Evolutionary conservation across 1,284 basidiomycete species (phyloP).

Genomic region (Pseudozyma tsukubaensis): DNA sequence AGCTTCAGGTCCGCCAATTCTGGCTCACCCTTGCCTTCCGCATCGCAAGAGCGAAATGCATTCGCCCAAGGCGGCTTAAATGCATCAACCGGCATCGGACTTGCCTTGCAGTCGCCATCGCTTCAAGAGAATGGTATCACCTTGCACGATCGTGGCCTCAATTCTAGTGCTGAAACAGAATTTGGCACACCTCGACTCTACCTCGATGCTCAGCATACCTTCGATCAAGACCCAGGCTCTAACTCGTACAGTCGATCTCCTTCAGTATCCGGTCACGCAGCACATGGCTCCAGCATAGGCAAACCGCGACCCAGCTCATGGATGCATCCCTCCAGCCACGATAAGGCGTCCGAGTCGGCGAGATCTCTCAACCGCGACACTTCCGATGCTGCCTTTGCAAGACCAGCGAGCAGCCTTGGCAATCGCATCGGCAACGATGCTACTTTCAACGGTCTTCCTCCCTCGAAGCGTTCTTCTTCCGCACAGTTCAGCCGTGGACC

Average conservation of each 20-base stretch:
- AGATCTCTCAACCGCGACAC: conserved; percentile 5
- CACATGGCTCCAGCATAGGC: conserved; percentile 3
- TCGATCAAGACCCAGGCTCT: conserved; percentile 16
- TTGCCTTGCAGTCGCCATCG: conserved; percentile 28
- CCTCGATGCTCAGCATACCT: conserved; percentile 41
- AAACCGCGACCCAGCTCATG: conserved; percentile 40
- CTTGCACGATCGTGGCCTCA: conserved; percentile 16
- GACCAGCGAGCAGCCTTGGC: conserved; percentile 45
- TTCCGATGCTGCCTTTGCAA: conserved; percentile 6
- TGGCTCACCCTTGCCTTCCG: conserved; percentile 25
- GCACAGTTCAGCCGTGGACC: conserved; percentile 20
- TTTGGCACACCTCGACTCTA: conserved; percentile 44
- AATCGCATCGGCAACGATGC: conserved; percentile 13
- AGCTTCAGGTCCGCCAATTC: conserved; percentile 47
- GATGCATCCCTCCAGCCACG: conserved; percentile 42
- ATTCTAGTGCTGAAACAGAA: conserved; percentile 30
- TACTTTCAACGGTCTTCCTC: conserved; percentile 5
- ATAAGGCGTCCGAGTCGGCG: conserved; percentile 8
- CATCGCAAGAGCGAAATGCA: neutral
- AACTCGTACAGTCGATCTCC: conserved; percentile 16
- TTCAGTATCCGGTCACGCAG: neutral
- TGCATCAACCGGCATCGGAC: conserved; percentile 1
- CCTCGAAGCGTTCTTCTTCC: conserved; percentile 22
- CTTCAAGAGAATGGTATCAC: conserved; percentile 13
- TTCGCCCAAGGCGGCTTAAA: neutral